phyloP scores from a whole-genome alignment of 108 stramenopile genomes.

The Pseudonitzschia multiseries region DNA sequence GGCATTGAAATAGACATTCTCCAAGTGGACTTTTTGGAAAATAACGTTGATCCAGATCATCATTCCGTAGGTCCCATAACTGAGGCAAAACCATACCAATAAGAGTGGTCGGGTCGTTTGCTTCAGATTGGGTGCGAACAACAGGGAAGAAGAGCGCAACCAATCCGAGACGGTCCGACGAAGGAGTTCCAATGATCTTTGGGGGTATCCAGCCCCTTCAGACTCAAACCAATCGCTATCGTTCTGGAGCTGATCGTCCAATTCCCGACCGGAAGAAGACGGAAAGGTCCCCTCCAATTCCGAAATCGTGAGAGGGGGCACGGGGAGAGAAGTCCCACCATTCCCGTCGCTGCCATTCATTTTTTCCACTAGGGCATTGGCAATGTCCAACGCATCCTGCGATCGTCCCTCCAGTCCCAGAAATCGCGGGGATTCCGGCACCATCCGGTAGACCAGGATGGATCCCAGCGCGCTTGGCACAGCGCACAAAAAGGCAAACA shows the following conservation, averaged over 20 bases:
- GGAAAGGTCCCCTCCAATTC: slow-evolving; percentile 46
- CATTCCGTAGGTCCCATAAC: slow-evolving; percentile 75
- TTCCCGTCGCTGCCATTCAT: slow-evolving; percentile 22
- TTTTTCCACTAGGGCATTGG: slow-evolving; percentile 47
- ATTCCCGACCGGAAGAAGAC: neutral
- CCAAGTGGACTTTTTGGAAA: slow-evolving; percentile 67
- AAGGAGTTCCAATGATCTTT: neutral
- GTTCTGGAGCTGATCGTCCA: neutral
- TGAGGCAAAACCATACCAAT: slow-evolving; percentile 73
- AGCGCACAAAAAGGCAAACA: slow-evolving; percentile 69
- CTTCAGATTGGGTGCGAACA: slow-evolving; percentile 48
- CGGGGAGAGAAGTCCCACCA: neutral
- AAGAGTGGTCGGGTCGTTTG: slow-evolving; percentile 66
- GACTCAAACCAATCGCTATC: neutral
- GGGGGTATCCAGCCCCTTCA: neutral
- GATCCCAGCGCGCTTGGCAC: slow-evolving; percentile 67
- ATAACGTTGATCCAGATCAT: slow-evolving; percentile 83
- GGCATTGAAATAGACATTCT: slow-evolving; percentile 75
- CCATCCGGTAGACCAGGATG: slow-evolving; percentile 45
- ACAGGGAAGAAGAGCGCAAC: slow-evolving; percentile 28
- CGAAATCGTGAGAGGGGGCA: slow-evolving; percentile 26
- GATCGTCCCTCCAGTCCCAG: slow-evolving; percentile 46
- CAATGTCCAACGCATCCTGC: slow-evolving; percentile 47
- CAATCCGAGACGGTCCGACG: slow-evolving; percentile 35
- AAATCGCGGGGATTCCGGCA: slow-evolving; percentile 80